These are phyloP conservation scores for Cyberlindnera bimundalis DNA, from an alignment of 805 yeast species.

Conservation along the genomic window DNA sequence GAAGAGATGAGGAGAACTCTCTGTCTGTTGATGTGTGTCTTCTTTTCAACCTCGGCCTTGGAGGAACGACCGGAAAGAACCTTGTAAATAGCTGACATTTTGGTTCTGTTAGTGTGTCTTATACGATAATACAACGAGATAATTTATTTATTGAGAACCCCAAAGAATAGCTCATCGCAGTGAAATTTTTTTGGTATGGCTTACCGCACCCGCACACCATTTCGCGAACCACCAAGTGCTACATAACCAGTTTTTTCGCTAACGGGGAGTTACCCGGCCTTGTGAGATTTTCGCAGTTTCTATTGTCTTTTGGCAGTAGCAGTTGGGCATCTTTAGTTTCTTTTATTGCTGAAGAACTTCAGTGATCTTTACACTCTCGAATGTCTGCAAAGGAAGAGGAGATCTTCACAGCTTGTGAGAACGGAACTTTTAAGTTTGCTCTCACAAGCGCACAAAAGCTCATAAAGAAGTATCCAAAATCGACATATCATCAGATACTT, in stretches of 20 bases:
- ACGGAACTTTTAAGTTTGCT: constrained; percentile 54
- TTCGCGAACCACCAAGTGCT: not conserved
- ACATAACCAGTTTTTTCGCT: no score
- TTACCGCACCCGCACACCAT: constrained; percentile 6
- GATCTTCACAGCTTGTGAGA: constrained; percentile 43
- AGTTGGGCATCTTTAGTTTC: no score
- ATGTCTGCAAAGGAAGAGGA: constrained; percentile 34
- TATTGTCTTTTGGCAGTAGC: no score
- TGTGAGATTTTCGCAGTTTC: no score
- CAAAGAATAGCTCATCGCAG: constrained; percentile 8
- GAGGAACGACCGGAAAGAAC: constrained; percentile 51
- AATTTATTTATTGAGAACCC: not conserved
- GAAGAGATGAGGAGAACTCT: constrained; percentile 86
- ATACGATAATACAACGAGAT: no score
- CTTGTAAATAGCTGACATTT: constrained; percentile 72
- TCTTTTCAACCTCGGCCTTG: constrained; percentile 35
- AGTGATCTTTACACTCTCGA: no score
- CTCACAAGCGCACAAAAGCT: constrained; percentile 44
- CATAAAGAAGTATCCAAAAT: constrained; percentile 52
- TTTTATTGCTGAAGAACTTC: no score
- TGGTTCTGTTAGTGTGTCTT: no score
- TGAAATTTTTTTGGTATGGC: constrained; percentile 12
- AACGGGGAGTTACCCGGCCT: no score
- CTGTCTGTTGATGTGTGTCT: constrained; percentile 76
- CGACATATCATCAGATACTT: constrained; percentile 44